These are phyloP conservation scores for Irpex sp. DNA, from an alignment of 1,284 basidiomycete genomes.

Conservation along the genomic window DNA sequence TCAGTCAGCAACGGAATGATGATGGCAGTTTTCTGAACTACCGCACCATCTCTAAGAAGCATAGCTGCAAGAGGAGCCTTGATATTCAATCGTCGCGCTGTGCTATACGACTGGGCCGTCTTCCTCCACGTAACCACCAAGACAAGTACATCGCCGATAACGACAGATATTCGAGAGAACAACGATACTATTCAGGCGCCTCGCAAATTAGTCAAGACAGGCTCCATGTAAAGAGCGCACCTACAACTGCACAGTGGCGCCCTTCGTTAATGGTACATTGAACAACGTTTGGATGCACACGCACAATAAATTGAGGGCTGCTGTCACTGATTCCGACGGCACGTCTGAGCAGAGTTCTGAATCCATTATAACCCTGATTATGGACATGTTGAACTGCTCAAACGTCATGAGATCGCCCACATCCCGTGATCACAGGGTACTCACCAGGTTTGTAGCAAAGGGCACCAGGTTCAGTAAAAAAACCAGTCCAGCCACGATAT, in stretches of 20 bases:
- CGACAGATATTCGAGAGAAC: background rate
- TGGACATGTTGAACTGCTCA: too few species aligned
- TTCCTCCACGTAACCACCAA: background rate
- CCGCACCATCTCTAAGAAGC: background rate
- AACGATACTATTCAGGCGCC: background rate
- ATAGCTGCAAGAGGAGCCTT: background rate
- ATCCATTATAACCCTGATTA: too few species aligned
- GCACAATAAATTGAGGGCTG: too few species aligned
- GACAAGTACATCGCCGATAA: background rate
- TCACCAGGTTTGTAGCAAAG: background rate
- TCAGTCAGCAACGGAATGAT: background rate
- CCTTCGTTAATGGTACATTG: too few species aligned
- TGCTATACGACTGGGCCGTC: background rate
- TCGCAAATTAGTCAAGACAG: too few species aligned
- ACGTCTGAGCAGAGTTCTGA: too few species aligned
- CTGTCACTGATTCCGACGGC: too few species aligned
- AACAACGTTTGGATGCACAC: too few species aligned
- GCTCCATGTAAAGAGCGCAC: too few species aligned
- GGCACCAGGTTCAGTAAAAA: background rate
- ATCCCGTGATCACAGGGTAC: background rate
- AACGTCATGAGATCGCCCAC: too few species aligned
- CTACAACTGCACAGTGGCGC: too few species aligned
- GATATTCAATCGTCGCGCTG: background rate
- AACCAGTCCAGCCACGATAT: background rate
- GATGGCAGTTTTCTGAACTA: background rate